Evolutionary conservation across 1,139 yeast species (phyloP), one percentile per base, ranked within the genome.

Genomic region (Suhomyces yuchorum): DNA sequence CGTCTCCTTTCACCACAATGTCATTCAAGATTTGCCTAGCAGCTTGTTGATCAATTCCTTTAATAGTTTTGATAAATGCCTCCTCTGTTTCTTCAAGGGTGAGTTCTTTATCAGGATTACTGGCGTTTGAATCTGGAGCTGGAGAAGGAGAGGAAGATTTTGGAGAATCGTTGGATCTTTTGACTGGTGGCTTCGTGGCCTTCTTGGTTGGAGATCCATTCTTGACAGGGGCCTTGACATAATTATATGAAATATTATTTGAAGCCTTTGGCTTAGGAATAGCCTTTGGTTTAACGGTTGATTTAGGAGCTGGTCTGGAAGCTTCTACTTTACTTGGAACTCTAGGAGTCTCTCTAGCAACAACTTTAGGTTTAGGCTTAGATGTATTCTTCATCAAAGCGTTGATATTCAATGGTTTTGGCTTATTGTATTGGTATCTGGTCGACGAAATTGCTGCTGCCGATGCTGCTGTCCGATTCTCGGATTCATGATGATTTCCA

Each of bases 1-100:
- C 95, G 66, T 93, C 98, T 8, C 98, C 98, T 52, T 87, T 89
- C 8, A 91, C 91, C 6, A 92, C 95, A 56, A 93, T 90, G 62
- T 93, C 98, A 56, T 88, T 87, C 53, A 93, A 75, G 45, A 93
- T 93, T 63, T 90, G 97, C 48, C 68, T 61, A 44, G 75, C 71
- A 49, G 80, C 62, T 47, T 62, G 52, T 49, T 63, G 67, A 55
- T 76, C 81, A 8, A 75, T 69, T 2, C 81, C 81, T 43, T 70
- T 58, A 24, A 75, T 65, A 12, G 70, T 66, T 11, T 58, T 50
- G 32, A 75, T 71, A n/a, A 75, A 56, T 33, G 59, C 59, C 17
- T 81, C 81, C 30, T 95, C 96, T 7, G 93, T 91, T 38, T 71
- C 70, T 50, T 81, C 84, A 51, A 83, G 87, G 3, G 83, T 78